Conservation (phyloP, 768 basidiomycete genomes). For the Boletus sp. region DNA sequence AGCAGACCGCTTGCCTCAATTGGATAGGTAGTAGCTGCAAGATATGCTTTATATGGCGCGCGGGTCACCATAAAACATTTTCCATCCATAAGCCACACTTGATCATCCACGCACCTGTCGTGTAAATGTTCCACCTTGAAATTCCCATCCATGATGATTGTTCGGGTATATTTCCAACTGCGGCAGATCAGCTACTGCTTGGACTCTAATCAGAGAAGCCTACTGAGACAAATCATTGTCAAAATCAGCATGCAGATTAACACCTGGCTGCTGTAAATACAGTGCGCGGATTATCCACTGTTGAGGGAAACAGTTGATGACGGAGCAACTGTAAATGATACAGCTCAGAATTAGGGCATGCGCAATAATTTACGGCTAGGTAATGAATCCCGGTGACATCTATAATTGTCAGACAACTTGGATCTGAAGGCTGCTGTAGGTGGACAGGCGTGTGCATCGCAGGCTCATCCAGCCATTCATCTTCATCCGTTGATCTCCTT, state of each 20-base stretch:
- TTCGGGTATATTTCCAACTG: not conserved
- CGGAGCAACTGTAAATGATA: not conserved
- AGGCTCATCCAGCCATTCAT: too few relatives aligned
- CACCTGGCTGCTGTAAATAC: constrained; percentile 18
- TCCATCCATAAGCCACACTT: constrained; percentile 4
- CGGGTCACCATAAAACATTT: not conserved
- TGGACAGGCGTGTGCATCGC: too few relatives aligned
- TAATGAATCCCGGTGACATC: too few relatives aligned
- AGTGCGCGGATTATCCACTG: not conserved
- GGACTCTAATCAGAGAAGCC: too few relatives aligned
- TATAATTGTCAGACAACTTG: too few relatives aligned
- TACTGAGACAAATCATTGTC: not conserved
- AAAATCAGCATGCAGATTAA: not conserved
- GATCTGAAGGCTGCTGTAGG: too few relatives aligned
- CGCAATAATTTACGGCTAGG: not conserved
- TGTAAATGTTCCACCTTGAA: constrained; percentile 22
- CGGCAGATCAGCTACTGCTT: too few relatives aligned
- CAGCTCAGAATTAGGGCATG: not conserved
- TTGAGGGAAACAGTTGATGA: not conserved
- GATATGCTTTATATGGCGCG: not conserved
- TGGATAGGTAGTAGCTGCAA: not conserved
- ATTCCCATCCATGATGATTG: constrained; percentile 4
- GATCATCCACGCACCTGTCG: not conserved
- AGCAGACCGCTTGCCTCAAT: not conserved
- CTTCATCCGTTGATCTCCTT: too few relatives aligned